phyloP scores from a whole-genome alignment of 2,329 filamentous ascomycete genomes.

The Calonectria pseudoturangicola region DNA sequence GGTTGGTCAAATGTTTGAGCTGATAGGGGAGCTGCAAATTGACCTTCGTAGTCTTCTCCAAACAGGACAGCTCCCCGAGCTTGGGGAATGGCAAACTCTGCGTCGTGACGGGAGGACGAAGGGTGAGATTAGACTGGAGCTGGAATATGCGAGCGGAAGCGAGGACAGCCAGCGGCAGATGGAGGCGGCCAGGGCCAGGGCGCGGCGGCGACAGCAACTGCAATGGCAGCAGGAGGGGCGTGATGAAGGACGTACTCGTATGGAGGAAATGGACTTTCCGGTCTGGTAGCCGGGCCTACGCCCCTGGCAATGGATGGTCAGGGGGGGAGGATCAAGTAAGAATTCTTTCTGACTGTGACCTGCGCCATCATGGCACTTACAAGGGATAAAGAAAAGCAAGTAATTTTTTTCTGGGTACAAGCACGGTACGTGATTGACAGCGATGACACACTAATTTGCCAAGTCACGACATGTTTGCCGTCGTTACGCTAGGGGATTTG shows the following conservation, averaged over 20 bases:
- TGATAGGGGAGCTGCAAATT: slow-evolving; percentile 52
- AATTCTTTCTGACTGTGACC: slow-evolving; percentile 23
- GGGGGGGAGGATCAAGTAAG: slow-evolving; percentile 28
- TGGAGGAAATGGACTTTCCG: slow-evolving; percentile 52
- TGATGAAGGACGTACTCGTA: slow-evolving; percentile 48
- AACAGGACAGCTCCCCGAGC: slow-evolving; percentile 45
- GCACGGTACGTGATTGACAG: slow-evolving; percentile 24
- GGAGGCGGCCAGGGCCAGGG: slow-evolving; percentile 44
- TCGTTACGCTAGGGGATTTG: slow-evolving; percentile 42
- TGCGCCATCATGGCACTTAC: slow-evolving; percentile 29
- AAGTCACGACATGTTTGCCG: slow-evolving; percentile 25
- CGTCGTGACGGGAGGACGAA: slow-evolving; percentile 45
- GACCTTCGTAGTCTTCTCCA: slow-evolving; percentile 51
- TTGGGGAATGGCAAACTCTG: slow-evolving; percentile 50
- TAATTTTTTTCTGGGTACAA: slow-evolving; percentile 18
- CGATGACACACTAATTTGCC: slow-evolving; percentile 7
- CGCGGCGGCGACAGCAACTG: slow-evolving; percentile 44
- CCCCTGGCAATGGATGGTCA: neutral
- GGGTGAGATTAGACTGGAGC: slow-evolving; percentile 46
- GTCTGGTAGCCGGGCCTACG: slow-evolving; percentile 47
- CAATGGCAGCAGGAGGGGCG: slow-evolving; percentile 43
- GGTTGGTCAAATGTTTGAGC: slow-evolving; percentile 52
- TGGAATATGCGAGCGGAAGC: slow-evolving; percentile 46
- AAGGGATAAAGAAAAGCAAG: slow-evolving; percentile 9
- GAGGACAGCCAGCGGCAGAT: slow-evolving; percentile 50